These are phyloP conservation scores for Mortierella sp. DNA, from an alignment of 371 early-diverging fungal genomes.

Conservation along the genomic window DNA sequence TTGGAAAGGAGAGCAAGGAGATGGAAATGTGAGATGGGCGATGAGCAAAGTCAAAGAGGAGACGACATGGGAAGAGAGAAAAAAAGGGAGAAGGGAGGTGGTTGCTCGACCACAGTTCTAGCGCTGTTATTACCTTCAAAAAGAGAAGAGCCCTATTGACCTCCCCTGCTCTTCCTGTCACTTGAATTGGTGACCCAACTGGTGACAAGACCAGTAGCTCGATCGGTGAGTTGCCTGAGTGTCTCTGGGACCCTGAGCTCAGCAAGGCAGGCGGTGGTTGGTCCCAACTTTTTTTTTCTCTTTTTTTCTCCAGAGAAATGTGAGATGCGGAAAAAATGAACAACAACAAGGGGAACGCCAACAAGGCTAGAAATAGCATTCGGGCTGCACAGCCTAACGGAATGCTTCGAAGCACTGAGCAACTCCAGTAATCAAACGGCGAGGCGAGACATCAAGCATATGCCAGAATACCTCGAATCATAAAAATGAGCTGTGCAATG, in stretches of 20 bases:
- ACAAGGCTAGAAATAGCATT: not conserved
- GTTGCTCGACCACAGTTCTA: not conserved
- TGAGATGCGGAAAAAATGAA: not conserved
- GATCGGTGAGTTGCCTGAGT: not conserved
- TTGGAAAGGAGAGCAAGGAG: not conserved
- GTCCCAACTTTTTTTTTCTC: not conserved
- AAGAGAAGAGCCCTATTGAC: not conserved
- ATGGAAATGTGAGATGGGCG: not conserved
- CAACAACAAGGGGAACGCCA: not conserved
- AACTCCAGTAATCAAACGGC: not conserved
- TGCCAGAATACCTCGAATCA: not conserved
- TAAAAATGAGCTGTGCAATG: not conserved
- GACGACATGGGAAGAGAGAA: conserved; percentile 3
- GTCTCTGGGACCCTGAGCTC: not conserved
- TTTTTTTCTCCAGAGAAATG: not conserved
- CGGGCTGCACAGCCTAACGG: not conserved
- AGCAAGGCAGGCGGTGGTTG: not conserved
- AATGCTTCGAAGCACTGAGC: not conserved
- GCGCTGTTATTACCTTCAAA: not conserved
- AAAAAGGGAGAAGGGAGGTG: not conserved
- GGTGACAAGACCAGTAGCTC: not conserved
- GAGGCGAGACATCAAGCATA: not conserved
- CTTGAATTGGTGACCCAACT: not conserved
- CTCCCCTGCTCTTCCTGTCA: not conserved
- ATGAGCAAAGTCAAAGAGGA: conserved; percentile 2